Conservation (phyloP, 257 asterid genomes). For the Nicotiana noctiflora region DNA sequence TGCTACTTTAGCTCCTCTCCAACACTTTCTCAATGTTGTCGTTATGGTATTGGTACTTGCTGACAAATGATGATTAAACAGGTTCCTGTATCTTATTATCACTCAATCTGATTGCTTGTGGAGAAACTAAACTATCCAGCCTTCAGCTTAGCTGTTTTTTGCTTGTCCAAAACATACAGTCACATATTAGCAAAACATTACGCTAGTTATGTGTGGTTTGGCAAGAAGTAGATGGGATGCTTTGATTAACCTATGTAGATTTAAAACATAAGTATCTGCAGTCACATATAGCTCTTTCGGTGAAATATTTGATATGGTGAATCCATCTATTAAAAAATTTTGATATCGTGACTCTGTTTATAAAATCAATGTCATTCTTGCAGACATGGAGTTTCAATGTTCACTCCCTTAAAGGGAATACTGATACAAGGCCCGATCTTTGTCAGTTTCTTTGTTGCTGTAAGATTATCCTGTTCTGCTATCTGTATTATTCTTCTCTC, state of each 20-base stretch:
- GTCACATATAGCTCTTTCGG: background rate
- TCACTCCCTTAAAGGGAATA: slow-evolving; percentile 77
- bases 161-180: background rate
- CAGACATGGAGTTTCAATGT: slow-evolving; percentile 85
- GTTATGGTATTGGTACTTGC: background rate
- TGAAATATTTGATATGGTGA: background rate
- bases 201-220: background rate
- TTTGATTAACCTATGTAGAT: background rate
- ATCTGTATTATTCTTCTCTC: background rate
- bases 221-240: background rate
- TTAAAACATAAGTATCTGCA: background rate
- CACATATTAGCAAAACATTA: background rate
- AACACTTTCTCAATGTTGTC: background rate
- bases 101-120: background rate
- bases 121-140: background rate
- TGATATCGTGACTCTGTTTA: background rate
- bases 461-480: slow-evolving; percentile 33
- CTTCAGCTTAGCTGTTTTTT: background rate
- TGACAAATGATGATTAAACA: background rate
- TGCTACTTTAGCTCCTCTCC: background rate
- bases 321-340: too few relatives aligned
- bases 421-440: slow-evolving; percentile 78
- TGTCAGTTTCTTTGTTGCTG: slow-evolving; percentile 80
- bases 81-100: background rate
- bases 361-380: slow-evolving; percentile 16